phyloP scores from a whole-genome alignment of 1,284 basidiomycete species.

The Dichomitus squalens region DNA sequence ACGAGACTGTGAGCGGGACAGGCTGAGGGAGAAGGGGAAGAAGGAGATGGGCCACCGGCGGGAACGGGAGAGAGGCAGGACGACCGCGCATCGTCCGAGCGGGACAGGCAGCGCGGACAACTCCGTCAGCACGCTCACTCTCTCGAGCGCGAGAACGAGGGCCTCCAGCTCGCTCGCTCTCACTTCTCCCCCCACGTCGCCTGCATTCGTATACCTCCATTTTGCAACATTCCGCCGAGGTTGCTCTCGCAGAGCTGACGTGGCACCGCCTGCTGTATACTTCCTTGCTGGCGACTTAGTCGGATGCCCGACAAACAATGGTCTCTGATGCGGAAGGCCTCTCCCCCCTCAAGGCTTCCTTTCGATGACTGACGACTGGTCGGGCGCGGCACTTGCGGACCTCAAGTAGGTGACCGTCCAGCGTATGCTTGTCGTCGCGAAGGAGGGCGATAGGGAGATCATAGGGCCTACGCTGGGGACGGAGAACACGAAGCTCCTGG shows the following conservation, averaged over 20 bases:
- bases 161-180: constrained; percentile 16
- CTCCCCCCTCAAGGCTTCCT: no score
- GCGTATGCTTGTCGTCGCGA: no score
- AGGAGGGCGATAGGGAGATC: no score
- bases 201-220: constrained; percentile 5
- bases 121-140: no score
- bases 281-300: no score
- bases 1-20: constrained; percentile 11
- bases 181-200: constrained; percentile 7
- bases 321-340: no score
- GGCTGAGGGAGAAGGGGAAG: constrained; percentile 21
- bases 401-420: constrained; percentile 40
- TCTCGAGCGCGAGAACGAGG: no score
- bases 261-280: constrained; percentile 24
- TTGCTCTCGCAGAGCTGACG: no score
- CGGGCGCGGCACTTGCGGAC: constrained; percentile 40
- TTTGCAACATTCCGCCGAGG: constrained; percentile 24
- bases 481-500: no score
- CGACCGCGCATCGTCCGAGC: no score
- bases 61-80: constrained; percentile 17
- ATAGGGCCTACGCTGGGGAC: no score
- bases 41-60: constrained; percentile 24
- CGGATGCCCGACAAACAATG: no score
- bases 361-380: constrained; percentile 41
- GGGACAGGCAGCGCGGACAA: constrained; percentile 27